These are phyloP conservation scores for Xylaria flabelliformis DNA, from an alignment of 495 filamentous ascomycete species.

Conservation along the genomic window DNA sequence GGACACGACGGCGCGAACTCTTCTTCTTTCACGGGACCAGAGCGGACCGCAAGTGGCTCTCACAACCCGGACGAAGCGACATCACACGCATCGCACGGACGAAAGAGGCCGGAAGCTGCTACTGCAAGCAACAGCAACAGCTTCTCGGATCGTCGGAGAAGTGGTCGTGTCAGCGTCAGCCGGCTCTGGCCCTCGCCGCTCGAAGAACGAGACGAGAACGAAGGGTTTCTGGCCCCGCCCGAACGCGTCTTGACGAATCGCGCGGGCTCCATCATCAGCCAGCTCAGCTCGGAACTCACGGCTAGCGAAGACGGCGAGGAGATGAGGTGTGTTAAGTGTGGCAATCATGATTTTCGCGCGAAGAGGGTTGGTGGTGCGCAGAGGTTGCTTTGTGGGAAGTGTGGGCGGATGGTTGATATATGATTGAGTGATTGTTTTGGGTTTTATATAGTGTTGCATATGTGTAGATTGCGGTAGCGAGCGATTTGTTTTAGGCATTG, in stretches of 20 bases:
- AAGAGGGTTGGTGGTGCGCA: constrained; percentile 41
- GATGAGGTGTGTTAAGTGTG: constrained; percentile 43
- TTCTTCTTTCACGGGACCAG: constrained; percentile 22
- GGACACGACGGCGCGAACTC: constrained; percentile 27
- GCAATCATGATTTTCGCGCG: constrained; percentile 44
- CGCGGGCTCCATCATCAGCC: constrained; percentile 38
- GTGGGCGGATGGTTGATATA: constrained; percentile 32
- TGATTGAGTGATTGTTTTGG: background rate
- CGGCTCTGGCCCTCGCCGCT: constrained; percentile 23
- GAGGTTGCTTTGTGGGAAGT: constrained; percentile 39
- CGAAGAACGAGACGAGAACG: constrained; percentile 30
- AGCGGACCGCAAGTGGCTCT: constrained; percentile 27
- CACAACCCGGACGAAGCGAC: constrained; percentile 21
- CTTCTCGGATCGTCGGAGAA: constrained; percentile 33
- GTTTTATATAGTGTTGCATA: background rate
- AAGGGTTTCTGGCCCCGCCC: constrained; percentile 24
- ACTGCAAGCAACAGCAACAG: constrained; percentile 1
- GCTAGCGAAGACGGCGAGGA: constrained; percentile 42
- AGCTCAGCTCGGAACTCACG: constrained; percentile 44
- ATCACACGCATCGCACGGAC: constrained; percentile 11
- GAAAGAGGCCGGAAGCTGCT: constrained; percentile 29
- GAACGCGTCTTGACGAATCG: constrained; percentile 17
- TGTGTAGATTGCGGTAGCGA: background rate
- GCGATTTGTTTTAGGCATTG: background rate
- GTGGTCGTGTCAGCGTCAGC: constrained; percentile 19